phyloP scores from a whole-genome alignment of 208 protist species.

The Leishmania major region DNA sequence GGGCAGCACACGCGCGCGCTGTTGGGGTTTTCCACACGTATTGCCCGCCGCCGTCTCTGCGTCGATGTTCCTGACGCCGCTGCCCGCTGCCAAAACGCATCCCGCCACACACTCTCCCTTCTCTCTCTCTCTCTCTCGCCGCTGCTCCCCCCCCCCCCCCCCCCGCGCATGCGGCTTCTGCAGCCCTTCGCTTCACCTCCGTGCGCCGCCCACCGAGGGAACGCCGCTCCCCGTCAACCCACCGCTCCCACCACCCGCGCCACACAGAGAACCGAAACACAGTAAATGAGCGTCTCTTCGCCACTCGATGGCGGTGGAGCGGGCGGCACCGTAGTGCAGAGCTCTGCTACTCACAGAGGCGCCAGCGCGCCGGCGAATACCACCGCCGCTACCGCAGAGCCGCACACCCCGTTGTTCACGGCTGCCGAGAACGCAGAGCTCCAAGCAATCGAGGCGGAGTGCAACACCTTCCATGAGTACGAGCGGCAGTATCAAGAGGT shows the following conservation, averaged over 20 bases:
- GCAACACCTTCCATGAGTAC: constrained; percentile 88
- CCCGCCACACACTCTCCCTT: neutral
- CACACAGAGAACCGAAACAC: neutral
- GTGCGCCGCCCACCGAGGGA: neutral
- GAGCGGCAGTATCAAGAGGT: constrained; percentile 96
- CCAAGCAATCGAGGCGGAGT: constrained; percentile 55
- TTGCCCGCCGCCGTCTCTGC: neutral
- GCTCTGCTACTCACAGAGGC: neutral
- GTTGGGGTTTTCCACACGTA: neutral
- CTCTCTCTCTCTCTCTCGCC: neutral
- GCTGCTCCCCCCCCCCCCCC: too few species aligned
- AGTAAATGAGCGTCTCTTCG: neutral
- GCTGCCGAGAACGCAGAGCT: constrained; percentile 49
- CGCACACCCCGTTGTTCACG: constrained; percentile 27
- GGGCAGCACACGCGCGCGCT: neutral
- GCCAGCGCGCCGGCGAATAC: neutral
- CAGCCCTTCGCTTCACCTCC: neutral
- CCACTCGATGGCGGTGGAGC: neutral
- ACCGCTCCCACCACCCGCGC: neutral
- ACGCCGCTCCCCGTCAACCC: too few species aligned
- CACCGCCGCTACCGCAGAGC: neutral
- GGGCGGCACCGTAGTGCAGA: neutral
- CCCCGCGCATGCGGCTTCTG: too few species aligned
- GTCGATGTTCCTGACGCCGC: neutral
- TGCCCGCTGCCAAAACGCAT: neutral